These are phyloP conservation scores for Debaryomyces hansenii DNA, from an alignment of 805 yeast genomes.

Conservation along the genomic window DNA sequence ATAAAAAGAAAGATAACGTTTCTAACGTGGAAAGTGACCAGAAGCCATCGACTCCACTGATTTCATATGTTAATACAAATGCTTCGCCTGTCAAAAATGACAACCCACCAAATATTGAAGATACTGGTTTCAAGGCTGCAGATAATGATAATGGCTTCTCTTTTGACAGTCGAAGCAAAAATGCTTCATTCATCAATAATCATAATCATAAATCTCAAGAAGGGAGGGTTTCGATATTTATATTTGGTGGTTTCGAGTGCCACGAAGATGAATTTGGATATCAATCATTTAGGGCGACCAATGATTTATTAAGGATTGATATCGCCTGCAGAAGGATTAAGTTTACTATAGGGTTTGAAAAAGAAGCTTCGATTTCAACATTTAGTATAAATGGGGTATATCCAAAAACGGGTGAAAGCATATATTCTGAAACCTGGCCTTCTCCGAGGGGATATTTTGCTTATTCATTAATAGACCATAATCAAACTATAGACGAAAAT, in stretches of 20 bases:
- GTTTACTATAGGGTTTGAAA: constrained; percentile 7
- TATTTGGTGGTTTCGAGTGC: constrained; percentile 40
- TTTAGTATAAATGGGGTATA: constrained; percentile 8
- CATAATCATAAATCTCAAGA: not conserved
- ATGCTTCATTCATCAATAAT: not conserved
- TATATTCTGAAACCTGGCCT: constrained; percentile 22
- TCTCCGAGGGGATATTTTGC: constrained; percentile 43
- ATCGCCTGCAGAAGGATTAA: constrained; percentile 15
- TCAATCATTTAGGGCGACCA: constrained; percentile 26
- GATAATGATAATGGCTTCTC: not conserved
- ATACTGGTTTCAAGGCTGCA: not conserved
- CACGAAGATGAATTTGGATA: constrained; percentile 11
- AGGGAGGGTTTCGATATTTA: constrained; percentile 25
- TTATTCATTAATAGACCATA: constrained; percentile 25
- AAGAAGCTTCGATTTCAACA: constrained; percentile 16
- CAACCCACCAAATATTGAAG: not conserved
- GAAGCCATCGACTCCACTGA: not conserved
- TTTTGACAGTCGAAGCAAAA: not conserved
- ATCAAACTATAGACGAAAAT: constrained; percentile 13
- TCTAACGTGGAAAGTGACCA: not conserved
- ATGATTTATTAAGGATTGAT: constrained; percentile 37
- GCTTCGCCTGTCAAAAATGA: not conserved
- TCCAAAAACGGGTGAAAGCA: not conserved
- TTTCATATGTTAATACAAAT: not conserved
- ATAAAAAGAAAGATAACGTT: not conserved